Percentiles rank a stretch among this genome's conserved stretches.
These are phyloP conservation scores for Aureobasidium subglaciale DNA, from an alignment of 2,329 filamentous ascomycete genomes.

Conservation along the genomic window DNA sequence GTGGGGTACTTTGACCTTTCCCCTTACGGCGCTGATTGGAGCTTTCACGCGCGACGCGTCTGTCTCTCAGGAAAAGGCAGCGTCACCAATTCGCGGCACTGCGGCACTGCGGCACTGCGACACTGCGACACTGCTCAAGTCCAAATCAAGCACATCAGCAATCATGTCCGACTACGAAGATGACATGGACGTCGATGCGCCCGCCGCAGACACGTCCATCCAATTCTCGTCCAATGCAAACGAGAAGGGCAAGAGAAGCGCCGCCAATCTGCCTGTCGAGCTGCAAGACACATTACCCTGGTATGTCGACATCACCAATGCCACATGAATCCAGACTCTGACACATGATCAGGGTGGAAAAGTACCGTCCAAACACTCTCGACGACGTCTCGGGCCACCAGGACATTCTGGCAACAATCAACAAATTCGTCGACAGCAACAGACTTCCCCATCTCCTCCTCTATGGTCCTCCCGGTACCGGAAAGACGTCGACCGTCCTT, in stretches of 20 bases:
- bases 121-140: no score
- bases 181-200: slow-evolving; percentile 60
- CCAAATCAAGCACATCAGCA: slow-evolving; percentile 7
- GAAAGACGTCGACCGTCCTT: slow-evolving; percentile 94
- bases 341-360: slow-evolving; percentile 67
- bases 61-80: neutral
- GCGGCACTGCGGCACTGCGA: no score
- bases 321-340: slow-evolving; percentile 16
- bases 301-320: slow-evolving; percentile 41
- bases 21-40: neutral
- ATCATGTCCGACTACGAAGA: slow-evolving; percentile 51
- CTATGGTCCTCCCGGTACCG: slow-evolving; percentile 92
- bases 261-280: slow-evolving; percentile 87
- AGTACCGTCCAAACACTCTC: slow-evolving; percentile 84
- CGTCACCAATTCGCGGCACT: no score
- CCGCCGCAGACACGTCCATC: slow-evolving; percentile 43
- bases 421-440: slow-evolving; percentile 94
- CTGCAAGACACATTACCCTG: slow-evolving; percentile 91
- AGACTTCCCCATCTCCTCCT: slow-evolving; percentile 90
- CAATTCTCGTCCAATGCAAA: slow-evolving; percentile 65
- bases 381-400: slow-evolving; percentile 93
- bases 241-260: slow-evolving; percentile 81
- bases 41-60: slow-evolving; percentile 4
- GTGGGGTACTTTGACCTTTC: neutral
- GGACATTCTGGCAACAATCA: slow-evolving; percentile 95